Evolutionary conservation across 2,329 filamentous ascomycete species (phyloP).

Genomic region (Sclerotinia nivalis): DNA sequence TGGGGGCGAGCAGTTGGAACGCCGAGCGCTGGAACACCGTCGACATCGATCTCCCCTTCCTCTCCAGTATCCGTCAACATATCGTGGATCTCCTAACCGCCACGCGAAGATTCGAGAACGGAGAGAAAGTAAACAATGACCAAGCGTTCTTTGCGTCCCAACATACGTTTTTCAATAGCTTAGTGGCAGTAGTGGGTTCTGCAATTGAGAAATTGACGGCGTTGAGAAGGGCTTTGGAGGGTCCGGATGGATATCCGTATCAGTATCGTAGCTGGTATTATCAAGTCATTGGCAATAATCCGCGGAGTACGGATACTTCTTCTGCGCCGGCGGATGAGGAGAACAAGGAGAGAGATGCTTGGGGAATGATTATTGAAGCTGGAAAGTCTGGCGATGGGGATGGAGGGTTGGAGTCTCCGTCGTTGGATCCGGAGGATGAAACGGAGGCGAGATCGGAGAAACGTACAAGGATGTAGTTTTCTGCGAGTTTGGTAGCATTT

Average conservation of each 20-base stretch:
- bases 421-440: background rate
- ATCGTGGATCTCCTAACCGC: background rate
- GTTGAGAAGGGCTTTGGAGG: conserved; percentile 7
- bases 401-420: background rate
- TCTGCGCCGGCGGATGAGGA: accelerated
- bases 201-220: background rate
- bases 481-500: background rate
- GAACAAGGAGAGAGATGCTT: too few species aligned
- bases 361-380: background rate
- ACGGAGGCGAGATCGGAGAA: background rate
- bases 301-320: background rate
- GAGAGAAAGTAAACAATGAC: background rate
- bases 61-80: background rate
- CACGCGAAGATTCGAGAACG: background rate
- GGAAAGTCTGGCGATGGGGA: background rate
- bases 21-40: background rate
- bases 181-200: background rate
- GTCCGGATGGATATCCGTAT: background rate
- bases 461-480: background rate
- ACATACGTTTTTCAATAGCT: background rate
- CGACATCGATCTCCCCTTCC: background rate
- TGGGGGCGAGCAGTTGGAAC: background rate
- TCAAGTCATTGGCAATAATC: conserved; percentile 6
- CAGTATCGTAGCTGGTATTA: background rate
- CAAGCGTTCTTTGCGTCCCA: background rate